Base-by-base conservation (phyloP, 2,329 filamentous ascomycete genomes). In the Nothophoma quercina region DNA sequence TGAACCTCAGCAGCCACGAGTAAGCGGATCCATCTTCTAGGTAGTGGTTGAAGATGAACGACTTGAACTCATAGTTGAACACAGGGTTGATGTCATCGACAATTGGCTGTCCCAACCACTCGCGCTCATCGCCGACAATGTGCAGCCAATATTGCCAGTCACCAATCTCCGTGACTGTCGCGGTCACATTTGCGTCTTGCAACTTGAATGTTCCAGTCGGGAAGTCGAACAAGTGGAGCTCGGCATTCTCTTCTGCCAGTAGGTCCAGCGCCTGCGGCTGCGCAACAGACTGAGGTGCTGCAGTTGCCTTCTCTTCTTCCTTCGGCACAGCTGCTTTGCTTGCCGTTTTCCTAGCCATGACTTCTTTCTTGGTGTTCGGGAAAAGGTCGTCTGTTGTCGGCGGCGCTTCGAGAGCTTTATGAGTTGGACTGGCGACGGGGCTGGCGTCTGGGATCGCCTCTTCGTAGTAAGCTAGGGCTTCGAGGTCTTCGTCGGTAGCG, bases 31-130 rank as follows among this genome's bases (percentile, higher is more conserved):
- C 91, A 74, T 97, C 91, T 28, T 88, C 83, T 12, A 89, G 85
- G 72, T 96, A 98, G 72, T 97, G 92, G 69, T 99, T 99, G 83
- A 99, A 99, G 68, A 99, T 97, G 73, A 98, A 98, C 0, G 93
- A 98, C n/a, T 96, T 82, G 67, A 93, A 98, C 74, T 99, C 95
- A 62, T 97, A 98, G 77, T 98, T 98, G 81, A 98, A 99, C 16
- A 99, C 93, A 0, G 95, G 95, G 66, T 98, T 98, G 75, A 98
- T 91, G 64, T 99, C 95, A 6, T 91, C 88, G 23, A 92, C 81
- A 23, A 99, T 86, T 2, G 88, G 84, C 60, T 96, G 90, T 18
- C 92, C 92, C 2, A 99, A 80, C 91, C 92, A 97, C 46, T 93
- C 87, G 67, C 86, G 87, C 26, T 90, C 85, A 30, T 85, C 81